phyloP scores from a whole-genome alignment of 352 stramenopile genomes.

The Phytopythium vexans region DNA sequence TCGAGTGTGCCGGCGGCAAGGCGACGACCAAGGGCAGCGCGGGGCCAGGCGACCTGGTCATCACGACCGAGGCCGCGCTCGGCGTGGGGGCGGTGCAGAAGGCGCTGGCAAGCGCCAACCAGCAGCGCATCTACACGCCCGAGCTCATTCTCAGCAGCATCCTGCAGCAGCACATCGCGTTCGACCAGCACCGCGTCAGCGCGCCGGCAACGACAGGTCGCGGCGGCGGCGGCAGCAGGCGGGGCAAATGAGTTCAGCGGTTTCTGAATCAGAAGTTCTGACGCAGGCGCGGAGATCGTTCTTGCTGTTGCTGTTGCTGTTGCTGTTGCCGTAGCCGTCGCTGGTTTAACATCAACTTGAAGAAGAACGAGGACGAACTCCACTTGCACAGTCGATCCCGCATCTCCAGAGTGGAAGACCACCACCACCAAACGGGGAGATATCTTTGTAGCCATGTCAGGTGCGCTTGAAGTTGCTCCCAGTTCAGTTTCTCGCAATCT shows the following conservation, averaged over 20 bases:
- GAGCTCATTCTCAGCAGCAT: slow-evolving; percentile 45
- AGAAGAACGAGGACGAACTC: no score
- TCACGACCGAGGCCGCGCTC: slow-evolving; percentile 32
- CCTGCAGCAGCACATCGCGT: slow-evolving; percentile 35
- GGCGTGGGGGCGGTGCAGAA: slow-evolving; percentile 28
- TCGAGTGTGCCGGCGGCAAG: slow-evolving; percentile 29
- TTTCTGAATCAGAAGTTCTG: no score
- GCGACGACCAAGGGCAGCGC: slow-evolving; percentile 13
- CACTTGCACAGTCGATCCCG: no score
- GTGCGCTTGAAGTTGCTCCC: no score
- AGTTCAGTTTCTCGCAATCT: no score
- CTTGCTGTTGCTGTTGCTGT: no score
- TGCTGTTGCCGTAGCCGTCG: no score
- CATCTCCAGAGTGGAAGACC: no score
- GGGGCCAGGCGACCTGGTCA: slow-evolving; percentile 22
- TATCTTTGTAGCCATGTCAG: no score
- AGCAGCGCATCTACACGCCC: slow-evolving; percentile 25
- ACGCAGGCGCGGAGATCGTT: no score
- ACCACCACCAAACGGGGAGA: no score
- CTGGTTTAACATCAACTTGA: no score
- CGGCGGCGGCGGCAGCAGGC: slow-evolving; percentile 13
- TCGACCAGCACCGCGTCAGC: slow-evolving; percentile 23
- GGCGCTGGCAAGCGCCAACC: slow-evolving; percentile 11
- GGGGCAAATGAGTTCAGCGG: slow-evolving; percentile 15
- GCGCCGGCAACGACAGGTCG: slow-evolving; percentile 4